Evolutionary conservation across 2,329 filamentous ascomycete genomes (phyloP).

Genomic region (Phoma sp.): DNA sequence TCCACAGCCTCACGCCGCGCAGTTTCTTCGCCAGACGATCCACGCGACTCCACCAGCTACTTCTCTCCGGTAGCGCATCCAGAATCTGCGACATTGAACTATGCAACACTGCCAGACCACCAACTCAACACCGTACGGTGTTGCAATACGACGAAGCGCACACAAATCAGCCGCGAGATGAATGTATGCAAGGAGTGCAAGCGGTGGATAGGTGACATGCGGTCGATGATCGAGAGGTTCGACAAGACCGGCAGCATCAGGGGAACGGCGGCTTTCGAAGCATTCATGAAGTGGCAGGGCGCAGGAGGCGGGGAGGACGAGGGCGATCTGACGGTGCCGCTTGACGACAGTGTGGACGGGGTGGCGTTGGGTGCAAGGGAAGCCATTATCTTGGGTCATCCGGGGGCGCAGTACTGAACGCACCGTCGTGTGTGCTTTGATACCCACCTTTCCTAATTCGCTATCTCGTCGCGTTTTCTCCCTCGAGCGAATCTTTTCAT

Average conservation of each 20-base stretch:
- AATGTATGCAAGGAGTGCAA: conserved; percentile 40
- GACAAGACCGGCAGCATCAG: conserved; percentile 40
- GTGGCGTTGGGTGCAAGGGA: conserved; percentile 26
- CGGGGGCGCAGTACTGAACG: conserved; percentile 17
- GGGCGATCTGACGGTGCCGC: conserved; percentile 30
- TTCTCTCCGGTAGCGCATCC: conserved; percentile 1
- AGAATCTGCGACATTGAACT: conserved; percentile 18
- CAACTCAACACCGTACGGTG: conserved; percentile 34
- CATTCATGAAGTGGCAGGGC: conserved; percentile 36
- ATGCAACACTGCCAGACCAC: conserved; percentile 34
- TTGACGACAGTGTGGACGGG: conserved; percentile 22
- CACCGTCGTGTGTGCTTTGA: too few species aligned
- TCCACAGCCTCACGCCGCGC: conserved; percentile 30
- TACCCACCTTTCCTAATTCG: background rate
- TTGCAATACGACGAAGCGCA: conserved; percentile 23
- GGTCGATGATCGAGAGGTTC: conserved; percentile 37
- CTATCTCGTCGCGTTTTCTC: background rate
- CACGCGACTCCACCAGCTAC: conserved; percentile 23
- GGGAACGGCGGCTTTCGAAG: conserved; percentile 38
- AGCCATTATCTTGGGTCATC: conserved; percentile 32
- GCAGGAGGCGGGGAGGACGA: conserved; percentile 26
- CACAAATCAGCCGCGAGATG: conserved; percentile 32
- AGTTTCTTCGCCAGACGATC: conserved; percentile 14
- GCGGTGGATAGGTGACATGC: conserved; percentile 38
- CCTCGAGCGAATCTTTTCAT: background rate